Percentiles rank a stretch among this genome's conserved stretches.
These are phyloP conservation scores for Globisporangium solare DNA, from an alignment of 352 stramenopile genomes.

Conservation along the genomic window DNA sequence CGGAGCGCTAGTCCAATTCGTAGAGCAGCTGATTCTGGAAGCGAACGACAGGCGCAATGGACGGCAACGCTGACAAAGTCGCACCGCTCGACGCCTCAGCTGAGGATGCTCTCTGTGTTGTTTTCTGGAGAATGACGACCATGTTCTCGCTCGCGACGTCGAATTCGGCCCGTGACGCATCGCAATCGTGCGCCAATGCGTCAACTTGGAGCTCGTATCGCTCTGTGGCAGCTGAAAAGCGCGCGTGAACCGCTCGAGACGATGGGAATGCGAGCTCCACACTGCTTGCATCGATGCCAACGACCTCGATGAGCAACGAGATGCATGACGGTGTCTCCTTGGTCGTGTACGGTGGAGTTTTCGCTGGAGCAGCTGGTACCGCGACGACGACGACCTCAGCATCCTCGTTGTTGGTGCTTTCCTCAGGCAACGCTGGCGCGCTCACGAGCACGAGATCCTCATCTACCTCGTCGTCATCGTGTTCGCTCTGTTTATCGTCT, in stretches of 20 bases:
- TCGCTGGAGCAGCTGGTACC: not conserved
- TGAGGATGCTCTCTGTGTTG: conserved; percentile 20
- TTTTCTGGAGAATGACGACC: conserved; percentile 51
- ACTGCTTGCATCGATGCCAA: conserved; percentile 27
- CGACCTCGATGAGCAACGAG: conserved; percentile 47
- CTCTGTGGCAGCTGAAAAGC: conserved; percentile 17
- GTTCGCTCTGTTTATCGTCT: conserved; percentile 7
- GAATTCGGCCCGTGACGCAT: conserved; percentile 26
- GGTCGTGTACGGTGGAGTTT: conserved; percentile 22
- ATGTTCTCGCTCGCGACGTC: conserved; percentile 72
- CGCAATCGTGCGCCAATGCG: conserved; percentile 18
- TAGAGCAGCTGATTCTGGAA: conserved; percentile 78
- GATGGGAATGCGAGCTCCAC: conserved; percentile 40
- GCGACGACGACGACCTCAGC: not conserved
- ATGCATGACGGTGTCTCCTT: conserved; percentile 42
- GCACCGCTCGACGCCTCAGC: not conserved
- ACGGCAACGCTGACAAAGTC: conserved; percentile 2
- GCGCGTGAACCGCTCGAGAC: conserved; percentile 23
- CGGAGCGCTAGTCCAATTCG: conserved; percentile 43
- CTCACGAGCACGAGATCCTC: conserved; percentile 12
- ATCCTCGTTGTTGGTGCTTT: not conserved
- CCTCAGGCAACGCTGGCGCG: not conserved
- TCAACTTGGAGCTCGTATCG: conserved; percentile 30
- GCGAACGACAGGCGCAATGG: conserved; percentile 22
- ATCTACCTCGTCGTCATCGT: conserved; percentile 11